Evolutionary conservation across 371 early-diverging fungal species (phyloP).

Genomic region (Syncephalastrum contaminatum): DNA sequence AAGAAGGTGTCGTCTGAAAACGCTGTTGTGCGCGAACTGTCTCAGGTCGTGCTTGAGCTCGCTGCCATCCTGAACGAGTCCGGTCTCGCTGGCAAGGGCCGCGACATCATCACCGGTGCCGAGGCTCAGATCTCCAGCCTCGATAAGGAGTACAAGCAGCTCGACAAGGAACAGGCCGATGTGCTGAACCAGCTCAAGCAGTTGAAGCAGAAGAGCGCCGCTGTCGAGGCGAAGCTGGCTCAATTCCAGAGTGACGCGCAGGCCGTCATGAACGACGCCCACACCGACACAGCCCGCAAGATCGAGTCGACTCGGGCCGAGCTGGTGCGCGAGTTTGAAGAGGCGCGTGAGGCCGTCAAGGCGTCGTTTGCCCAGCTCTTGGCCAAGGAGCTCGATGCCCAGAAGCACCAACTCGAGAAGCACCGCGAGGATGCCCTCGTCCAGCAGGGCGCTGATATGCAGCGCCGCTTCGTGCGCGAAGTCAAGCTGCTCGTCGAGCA

Average conservation of each 20-base stretch:
- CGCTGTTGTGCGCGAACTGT: slow-evolving; percentile 22
- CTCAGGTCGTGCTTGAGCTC: slow-evolving; percentile 24
- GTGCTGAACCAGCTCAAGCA: slow-evolving; percentile 20
- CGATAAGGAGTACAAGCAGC: slow-evolving; percentile 14
- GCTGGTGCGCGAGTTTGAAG: slow-evolving; percentile 32
- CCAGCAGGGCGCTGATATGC: slow-evolving; percentile 47
- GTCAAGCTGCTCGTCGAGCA: slow-evolving; percentile 78
- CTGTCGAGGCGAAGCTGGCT: slow-evolving; percentile 17
- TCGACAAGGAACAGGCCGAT: slow-evolving; percentile 20
- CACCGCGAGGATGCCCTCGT: slow-evolving; percentile 42
- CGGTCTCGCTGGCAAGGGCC: slow-evolving; percentile 25
- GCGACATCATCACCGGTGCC: slow-evolving; percentile 25
- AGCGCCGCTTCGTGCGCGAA: slow-evolving; percentile 62
- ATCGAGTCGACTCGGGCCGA: slow-evolving; percentile 31
- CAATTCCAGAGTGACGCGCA: slow-evolving; percentile 17
- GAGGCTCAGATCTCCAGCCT: slow-evolving; percentile 21
- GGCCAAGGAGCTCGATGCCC: slow-evolving; percentile 34
- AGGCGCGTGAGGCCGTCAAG: slow-evolving; percentile 21
- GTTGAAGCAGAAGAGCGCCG: slow-evolving; percentile 17
- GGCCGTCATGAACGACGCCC: slow-evolving; percentile 13
- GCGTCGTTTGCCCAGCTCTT: slow-evolving; percentile 23
- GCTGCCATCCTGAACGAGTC: slow-evolving; percentile 33
- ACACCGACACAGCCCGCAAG: slow-evolving; percentile 19
- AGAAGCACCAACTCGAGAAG: slow-evolving; percentile 34
- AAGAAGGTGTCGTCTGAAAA: slow-evolving; percentile 19